These are phyloP conservation scores for Thoreauomyces humboldtii DNA, from an alignment of 192 early-diverging fungal species.

Conservation along the genomic window DNA sequence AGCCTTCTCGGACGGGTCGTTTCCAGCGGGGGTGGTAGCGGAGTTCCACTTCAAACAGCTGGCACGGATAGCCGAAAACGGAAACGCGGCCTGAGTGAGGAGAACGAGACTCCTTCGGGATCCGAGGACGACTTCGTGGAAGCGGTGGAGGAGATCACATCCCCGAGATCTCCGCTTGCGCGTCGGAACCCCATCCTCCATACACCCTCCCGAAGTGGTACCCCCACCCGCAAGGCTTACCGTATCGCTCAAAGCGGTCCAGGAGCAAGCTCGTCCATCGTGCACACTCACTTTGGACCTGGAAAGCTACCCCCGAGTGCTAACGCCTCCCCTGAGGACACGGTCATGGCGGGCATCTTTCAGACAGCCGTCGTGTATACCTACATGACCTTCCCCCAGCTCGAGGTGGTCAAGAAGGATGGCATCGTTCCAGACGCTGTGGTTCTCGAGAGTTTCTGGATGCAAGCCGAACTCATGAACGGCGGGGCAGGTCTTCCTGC, in stretches of 20 bases:
- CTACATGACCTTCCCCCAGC: conserved; percentile 48
- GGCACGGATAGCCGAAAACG: not conserved
- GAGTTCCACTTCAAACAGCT: not conserved
- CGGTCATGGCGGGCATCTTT: conserved; percentile 35
- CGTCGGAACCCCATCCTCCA: not conserved
- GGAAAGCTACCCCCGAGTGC: conserved; percentile 1
- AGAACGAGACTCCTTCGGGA: not conserved
- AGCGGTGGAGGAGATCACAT: not conserved
- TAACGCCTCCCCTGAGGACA: conserved; percentile 5
- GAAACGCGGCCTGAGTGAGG: conserved; percentile 1
- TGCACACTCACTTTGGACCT: conserved; percentile 7
- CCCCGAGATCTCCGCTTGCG: not conserved
- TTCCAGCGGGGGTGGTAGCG: not conserved
- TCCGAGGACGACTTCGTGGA: not conserved
- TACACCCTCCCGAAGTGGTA: not conserved
- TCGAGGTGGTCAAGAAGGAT: conserved; percentile 44
- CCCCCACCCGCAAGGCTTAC: not conserved
- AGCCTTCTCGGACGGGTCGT: conserved; percentile 14
- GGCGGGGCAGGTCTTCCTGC: conserved; percentile 18
- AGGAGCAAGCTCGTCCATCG: not conserved
- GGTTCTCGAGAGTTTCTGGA: conserved; percentile 43
- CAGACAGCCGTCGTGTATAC: conserved; percentile 42
- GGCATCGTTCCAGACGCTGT: conserved; percentile 39
- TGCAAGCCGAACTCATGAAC: conserved; percentile 43
- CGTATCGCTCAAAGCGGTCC: not conserved